Evolutionary conservation across 73 alveolate species (phyloP).

Genomic region (Stentor coeruleus): DNA sequence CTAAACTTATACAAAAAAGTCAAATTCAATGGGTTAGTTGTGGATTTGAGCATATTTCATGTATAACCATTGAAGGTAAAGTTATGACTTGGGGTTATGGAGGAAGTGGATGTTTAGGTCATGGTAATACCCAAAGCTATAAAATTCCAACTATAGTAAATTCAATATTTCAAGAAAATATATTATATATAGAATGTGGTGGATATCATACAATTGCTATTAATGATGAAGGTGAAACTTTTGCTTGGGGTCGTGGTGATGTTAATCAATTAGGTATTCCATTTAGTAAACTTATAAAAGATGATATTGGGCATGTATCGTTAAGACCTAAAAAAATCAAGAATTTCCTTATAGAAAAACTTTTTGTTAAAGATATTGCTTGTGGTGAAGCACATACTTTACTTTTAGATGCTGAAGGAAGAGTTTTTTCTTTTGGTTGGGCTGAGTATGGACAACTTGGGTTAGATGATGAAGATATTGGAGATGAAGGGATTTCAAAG

Average conservation of each 20-base stretch:
- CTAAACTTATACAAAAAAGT: not conserved
- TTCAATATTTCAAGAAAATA: not conserved
- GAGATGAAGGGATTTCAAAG: not conserved
- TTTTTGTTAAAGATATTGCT: slow-evolving; percentile 29
- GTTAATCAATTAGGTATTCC: slow-evolving; percentile 53
- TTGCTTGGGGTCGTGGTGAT: slow-evolving; percentile 68
- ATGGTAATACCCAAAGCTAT: slow-evolving; percentile 44
- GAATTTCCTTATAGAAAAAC: slow-evolving; percentile 1
- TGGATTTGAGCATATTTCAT: slow-evolving; percentile 53
- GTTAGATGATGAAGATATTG: not conserved
- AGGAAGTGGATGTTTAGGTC: slow-evolving; percentile 61
- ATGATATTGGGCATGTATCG: slow-evolving; percentile 31
- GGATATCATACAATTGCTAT: slow-evolving; percentile 61
- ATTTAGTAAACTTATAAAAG: slow-evolving; percentile 29
- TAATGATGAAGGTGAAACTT: slow-evolving; percentile 23
- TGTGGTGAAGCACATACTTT: slow-evolving; percentile 69
- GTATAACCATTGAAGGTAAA: slow-evolving; percentile 39
- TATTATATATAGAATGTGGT: slow-evolving; percentile 41
- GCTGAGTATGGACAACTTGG: slow-evolving; percentile 55
- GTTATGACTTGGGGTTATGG: slow-evolving; percentile 67
- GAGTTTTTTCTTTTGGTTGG: slow-evolving; percentile 54
- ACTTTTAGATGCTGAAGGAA: slow-evolving; percentile 40
- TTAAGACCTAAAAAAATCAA: slow-evolving; percentile 29
- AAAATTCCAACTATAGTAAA: slow-evolving; percentile 38
- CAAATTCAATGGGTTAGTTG: slow-evolving; percentile 27